phyloP scores from a whole-genome alignment of 164 flowering plant species.

The Vitis rotundifolia region DNA sequence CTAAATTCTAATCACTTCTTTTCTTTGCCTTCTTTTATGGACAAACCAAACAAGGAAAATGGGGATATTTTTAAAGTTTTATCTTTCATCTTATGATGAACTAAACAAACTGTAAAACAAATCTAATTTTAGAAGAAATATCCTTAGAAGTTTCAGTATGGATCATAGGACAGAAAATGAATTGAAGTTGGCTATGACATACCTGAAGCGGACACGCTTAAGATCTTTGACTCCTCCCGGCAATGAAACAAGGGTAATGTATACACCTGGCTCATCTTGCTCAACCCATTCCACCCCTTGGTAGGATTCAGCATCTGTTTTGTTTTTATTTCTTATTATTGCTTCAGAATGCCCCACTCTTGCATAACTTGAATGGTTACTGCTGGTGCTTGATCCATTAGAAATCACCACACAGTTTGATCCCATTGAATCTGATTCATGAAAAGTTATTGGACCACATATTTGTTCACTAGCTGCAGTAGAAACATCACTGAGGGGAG shows the following conservation, averaged over 20 bases:
- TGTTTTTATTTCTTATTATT: slow-evolving; percentile 14
- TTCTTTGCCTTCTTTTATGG: no score
- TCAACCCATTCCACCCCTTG: slow-evolving; percentile 77
- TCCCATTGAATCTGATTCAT: slow-evolving; percentile 18
- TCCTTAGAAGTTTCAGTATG: no score
- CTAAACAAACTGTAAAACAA: no score
- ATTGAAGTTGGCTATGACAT: neutral
- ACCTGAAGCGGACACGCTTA: slow-evolving; percentile 94
- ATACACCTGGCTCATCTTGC: slow-evolving; percentile 90
- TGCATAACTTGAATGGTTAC: slow-evolving; percentile 13
- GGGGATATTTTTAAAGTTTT: no score
- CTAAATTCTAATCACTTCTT: no score
- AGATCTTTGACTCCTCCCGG: slow-evolving; percentile 80
- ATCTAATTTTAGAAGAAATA: no score
- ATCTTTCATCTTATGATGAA: no score
- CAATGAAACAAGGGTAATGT: slow-evolving; percentile 71
- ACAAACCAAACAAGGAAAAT: no score
- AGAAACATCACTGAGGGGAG: slow-evolving; percentile 12
- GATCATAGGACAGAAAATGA: neutral
- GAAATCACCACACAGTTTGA: slow-evolving; percentile 14
- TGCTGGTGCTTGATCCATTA: slow-evolving; percentile 9
- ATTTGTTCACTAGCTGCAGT: slow-evolving; percentile 10
- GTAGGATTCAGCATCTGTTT: slow-evolving; percentile 22
- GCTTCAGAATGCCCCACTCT: slow-evolving; percentile 15
- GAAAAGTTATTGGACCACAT: slow-evolving; percentile 10